Base-by-base conservation (phyloP, 257 asterid genomes). In the Verbascum thapsus region DNA sequence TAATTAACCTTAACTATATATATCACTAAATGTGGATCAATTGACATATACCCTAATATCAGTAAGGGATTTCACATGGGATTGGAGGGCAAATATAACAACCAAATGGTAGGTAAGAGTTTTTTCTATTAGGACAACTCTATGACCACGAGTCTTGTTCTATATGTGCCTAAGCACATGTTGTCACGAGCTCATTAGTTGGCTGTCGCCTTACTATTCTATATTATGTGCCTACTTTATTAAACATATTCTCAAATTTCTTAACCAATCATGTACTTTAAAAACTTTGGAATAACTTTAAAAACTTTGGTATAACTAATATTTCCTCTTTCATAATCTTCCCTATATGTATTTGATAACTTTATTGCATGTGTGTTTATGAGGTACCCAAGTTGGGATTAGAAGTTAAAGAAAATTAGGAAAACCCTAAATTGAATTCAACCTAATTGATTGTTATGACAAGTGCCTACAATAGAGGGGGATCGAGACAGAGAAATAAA, bases 81-180 rank as follows among this genome's bases (percentile, higher is more conserved):
- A 55, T 40, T 66, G 61, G 49, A 63, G 42, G 52, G 75, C 72
- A 52, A 58, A 51, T 11, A 3, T 49, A 58, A 62, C 58, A 1
- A 69, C 83, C 77, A 77, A 75, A 79, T 55, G 79, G 91, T 86
- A 67, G 91, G 91, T 81, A 79, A 71, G 72, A 64, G 64, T 19
- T 56, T 23, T 40, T 66, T 77, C n/a, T n/a, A n/a, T 79, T 68
- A 74, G 88, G 87, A 72, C 88, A 74, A 68, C 61, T 86, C 82
- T 84, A 79, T 74, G 61, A 81, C 82, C 85, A 79, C 76, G 61
- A 81, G 72, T 63, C 80, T 63, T 73, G 68, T 72, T 73, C 38
- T 61, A 30, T 78, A 84, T n/a, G 32, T 26, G 5, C 95, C 97
- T 81, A 83, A 78, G 78, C 94, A 89, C 94, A 84, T 84, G 94